phyloP scores from a whole-genome alignment of 495 filamentous ascomycete genomes.

The Penicillium cosmopolitanum region DNA sequence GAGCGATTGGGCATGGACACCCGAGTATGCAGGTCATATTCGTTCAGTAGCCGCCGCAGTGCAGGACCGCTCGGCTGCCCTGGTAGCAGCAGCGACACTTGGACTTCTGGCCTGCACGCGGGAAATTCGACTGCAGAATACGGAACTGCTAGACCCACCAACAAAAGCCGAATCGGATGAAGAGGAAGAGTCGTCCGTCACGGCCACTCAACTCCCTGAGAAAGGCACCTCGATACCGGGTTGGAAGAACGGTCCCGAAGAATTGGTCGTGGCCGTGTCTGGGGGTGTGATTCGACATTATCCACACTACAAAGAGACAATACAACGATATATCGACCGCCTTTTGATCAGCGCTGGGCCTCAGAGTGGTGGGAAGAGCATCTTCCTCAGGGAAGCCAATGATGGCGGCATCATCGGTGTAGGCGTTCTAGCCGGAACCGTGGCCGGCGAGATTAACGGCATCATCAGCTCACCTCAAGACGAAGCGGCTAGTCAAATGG shows the following conservation, averaged over 20 bases:
- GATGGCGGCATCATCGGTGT: conserved; percentile 75
- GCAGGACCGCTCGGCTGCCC: conserved; percentile 62
- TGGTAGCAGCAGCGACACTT: conserved; percentile 67
- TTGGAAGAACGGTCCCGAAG: conserved; percentile 45
- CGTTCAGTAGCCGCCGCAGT: conserved; percentile 60
- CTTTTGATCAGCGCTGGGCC: conserved; percentile 56
- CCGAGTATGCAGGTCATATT: conserved; percentile 54
- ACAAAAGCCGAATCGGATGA: neutral
- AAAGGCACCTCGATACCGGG: conserved; percentile 18
- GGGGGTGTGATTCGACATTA: conserved; percentile 74
- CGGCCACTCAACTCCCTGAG: neutral
- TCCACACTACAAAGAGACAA: conserved; percentile 64
- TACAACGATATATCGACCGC: conserved; percentile 63
- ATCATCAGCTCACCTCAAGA: conserved; percentile 33
- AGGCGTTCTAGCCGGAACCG: conserved; percentile 64
- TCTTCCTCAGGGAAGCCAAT: conserved; percentile 64
- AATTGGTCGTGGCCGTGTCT: conserved; percentile 71
- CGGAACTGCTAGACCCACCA: conserved; percentile 1
- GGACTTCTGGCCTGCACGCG: conserved; percentile 63
- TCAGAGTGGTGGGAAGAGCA: conserved; percentile 50
- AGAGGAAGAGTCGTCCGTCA: neutral
- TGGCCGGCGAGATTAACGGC: conserved; percentile 32
- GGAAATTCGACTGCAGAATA: conserved; percentile 52
- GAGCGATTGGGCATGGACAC: conserved; percentile 56
- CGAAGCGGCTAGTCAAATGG: conserved; percentile 7